phyloP scores from a whole-genome alignment of 78 protist genomes.

The Mastigamoeba balamuthi region DNA sequence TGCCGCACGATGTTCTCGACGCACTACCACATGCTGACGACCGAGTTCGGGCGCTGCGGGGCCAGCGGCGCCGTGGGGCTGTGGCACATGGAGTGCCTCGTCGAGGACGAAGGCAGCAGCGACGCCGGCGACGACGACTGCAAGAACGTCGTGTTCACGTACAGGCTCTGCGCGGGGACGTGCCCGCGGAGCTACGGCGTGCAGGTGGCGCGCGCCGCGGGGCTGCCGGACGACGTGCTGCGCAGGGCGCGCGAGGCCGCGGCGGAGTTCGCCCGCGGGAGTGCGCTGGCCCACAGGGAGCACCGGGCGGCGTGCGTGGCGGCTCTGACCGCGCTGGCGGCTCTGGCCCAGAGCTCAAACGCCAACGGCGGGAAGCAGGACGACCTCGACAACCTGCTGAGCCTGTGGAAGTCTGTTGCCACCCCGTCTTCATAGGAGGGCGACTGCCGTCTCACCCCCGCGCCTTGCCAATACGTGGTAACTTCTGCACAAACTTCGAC shows the following conservation, averaged over 20 bases:
- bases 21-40: slow-evolving; percentile 87
- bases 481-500: no score
- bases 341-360: no score
- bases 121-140: slow-evolving; percentile 47
- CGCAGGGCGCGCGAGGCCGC: slow-evolving; percentile 39
- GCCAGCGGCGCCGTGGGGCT: slow-evolving; percentile 5
- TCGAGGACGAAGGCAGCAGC: slow-evolving; percentile 36
- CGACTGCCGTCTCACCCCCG: no score
- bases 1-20: slow-evolving; percentile 91
- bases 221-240: slow-evolving; percentile 44
- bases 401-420: no score
- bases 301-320: not conserved
- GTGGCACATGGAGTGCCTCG: slow-evolving; percentile 66
- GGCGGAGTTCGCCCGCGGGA: slow-evolving; percentile 13
- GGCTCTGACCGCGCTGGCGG: no score
- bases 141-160: slow-evolving; percentile 75
- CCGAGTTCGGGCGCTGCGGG: slow-evolving; percentile 37
- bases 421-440: no score
- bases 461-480: no score
- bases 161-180: slow-evolving; percentile 65
- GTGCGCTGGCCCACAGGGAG: not conserved
- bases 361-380: no score
- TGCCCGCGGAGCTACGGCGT: slow-evolving; percentile 80
- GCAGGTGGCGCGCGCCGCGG: slow-evolving; percentile 89
- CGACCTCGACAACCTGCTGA: no score